These are phyloP conservation scores for Pouteria glomerata DNA, from an alignment of 148 eudicot species.

Conservation along the genomic window DNA sequence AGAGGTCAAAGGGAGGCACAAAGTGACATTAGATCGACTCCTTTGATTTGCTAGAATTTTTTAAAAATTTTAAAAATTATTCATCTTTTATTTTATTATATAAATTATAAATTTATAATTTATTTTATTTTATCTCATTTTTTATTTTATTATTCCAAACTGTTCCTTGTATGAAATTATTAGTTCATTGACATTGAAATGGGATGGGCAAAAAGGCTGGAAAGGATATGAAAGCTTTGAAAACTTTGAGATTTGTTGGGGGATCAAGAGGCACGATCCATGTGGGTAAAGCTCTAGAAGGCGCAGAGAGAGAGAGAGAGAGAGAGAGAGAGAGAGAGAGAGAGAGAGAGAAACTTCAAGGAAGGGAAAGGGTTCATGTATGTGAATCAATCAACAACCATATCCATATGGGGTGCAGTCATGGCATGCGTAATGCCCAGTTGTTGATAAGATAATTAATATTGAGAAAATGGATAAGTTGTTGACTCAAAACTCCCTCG, in stretches of 20 bases:
- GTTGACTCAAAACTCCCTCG: slow-evolving; percentile 4
- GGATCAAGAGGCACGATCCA: slow-evolving; percentile 11
- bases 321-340: slow-evolving; percentile 13
- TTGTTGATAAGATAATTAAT: not conserved
- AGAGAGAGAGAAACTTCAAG: slow-evolving; percentile 6
- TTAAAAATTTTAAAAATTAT: too few species aligned
- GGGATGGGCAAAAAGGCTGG: slow-evolving; percentile 5
- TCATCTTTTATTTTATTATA: too few species aligned
- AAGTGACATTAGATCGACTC: too few species aligned
- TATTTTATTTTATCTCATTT: too few species aligned
- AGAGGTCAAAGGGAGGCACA: not conserved
- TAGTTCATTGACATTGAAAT: not conserved
- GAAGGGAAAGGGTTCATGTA: slow-evolving; percentile 14
- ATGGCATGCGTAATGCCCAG: slow-evolving; percentile 1
- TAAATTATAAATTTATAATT: too few species aligned
- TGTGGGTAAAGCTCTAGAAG: slow-evolving; percentile 1
- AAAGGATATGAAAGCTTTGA: slow-evolving; percentile 10
- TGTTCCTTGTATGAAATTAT: too few species aligned
- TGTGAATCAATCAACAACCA: slow-evolving; percentile 11
- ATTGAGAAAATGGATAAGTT: not conserved
- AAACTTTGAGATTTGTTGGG: slow-evolving; percentile 3
- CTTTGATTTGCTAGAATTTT: too few species aligned
- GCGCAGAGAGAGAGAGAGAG: not conserved
- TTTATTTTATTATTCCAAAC: too few species aligned
- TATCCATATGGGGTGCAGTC: not conserved